These are phyloP conservation scores for Hawksworthiomyces lignivorus DNA, from an alignment of 2,329 filamentous ascomycete genomes.

Conservation along the genomic window DNA sequence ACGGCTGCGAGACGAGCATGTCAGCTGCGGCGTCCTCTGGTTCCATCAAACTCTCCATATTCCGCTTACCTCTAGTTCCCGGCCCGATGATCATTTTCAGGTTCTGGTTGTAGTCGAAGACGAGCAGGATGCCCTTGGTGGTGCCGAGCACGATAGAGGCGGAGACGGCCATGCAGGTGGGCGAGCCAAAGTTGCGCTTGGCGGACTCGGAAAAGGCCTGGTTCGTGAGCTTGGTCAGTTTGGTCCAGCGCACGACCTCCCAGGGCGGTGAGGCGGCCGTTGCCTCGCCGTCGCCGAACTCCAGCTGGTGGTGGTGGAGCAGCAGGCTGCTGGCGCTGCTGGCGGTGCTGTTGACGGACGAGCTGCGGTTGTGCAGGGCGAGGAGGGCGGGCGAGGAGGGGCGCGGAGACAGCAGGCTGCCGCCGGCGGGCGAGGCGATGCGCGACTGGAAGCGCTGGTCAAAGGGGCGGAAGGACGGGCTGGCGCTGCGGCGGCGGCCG, in stretches of 20 bases:
- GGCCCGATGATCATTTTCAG: slow-evolving; percentile 89
- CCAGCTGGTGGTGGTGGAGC: slow-evolving; percentile 45
- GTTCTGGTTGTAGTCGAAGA: slow-evolving; percentile 97
- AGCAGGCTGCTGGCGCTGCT: no score
- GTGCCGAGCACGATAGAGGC: slow-evolving; percentile 86
- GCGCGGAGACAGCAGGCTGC: slow-evolving; percentile 55
- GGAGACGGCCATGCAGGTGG: slow-evolving; percentile 83
- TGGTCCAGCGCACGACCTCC: slow-evolving; percentile 97
- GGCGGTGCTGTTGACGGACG: slow-evolving; percentile 59
- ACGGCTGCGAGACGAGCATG: slow-evolving; percentile 51
- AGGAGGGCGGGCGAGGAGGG: slow-evolving; percentile 51
- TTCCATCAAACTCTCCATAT: no score
- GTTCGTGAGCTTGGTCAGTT: slow-evolving; percentile 76
- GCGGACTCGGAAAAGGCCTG: slow-evolving; percentile 91
- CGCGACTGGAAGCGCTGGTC: slow-evolving; percentile 90
- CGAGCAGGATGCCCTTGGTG: slow-evolving; percentile 84
- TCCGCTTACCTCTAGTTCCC: slow-evolving; percentile 69
- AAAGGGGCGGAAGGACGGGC: slow-evolving; percentile 83
- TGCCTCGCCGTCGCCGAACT: slow-evolving; percentile 53
- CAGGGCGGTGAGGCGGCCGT: slow-evolving; percentile 71
- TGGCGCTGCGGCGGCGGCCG: slow-evolving; percentile 60
- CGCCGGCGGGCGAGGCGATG: slow-evolving; percentile 52
- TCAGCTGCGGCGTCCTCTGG: no score
- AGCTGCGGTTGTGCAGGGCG: slow-evolving; percentile 66
- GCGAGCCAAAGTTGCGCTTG: slow-evolving; percentile 83